Conservation (phyloP, 306 rosid genomes). For the Lathyrus oleraceus region DNA sequence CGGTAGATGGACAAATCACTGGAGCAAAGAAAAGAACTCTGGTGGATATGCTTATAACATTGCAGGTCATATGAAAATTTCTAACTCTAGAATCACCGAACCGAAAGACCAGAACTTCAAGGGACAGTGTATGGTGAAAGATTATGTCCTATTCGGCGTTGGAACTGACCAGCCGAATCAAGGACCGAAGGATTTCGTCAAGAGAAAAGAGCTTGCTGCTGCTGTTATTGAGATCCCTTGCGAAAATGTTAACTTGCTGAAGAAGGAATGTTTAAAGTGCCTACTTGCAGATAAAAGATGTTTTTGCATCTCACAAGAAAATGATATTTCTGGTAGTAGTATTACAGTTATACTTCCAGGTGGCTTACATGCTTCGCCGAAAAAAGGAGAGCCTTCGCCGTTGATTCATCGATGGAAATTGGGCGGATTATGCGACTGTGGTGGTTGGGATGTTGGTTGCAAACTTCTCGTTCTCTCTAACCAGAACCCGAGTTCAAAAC, state of each 20-base stretch:
- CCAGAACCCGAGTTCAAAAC: slow-evolving; percentile 39
- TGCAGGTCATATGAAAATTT: slow-evolving; percentile 77
- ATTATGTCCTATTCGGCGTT: slow-evolving; percentile 60
- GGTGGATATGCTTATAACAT: slow-evolving; percentile 67
- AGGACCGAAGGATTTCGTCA: slow-evolving; percentile 45
- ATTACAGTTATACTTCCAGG: slow-evolving; percentile 73
- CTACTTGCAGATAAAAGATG: slow-evolving; percentile 45
- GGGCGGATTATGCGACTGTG: slow-evolving; percentile 88
- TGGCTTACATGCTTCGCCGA: slow-evolving; percentile 73
- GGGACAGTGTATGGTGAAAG: slow-evolving; percentile 46
- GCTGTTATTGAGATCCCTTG: slow-evolving; percentile 58
- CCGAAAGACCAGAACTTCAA: slow-evolving; percentile 33
- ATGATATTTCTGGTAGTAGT: slow-evolving; percentile 33
- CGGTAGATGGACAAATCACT: slow-evolving; percentile 73
- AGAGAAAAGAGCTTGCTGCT: slow-evolving; percentile 75
- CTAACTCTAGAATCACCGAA: slow-evolving; percentile 48
- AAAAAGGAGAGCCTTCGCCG: slow-evolving; percentile 73
- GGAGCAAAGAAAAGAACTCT: slow-evolving; percentile 58
- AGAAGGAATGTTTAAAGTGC: slow-evolving; percentile 45
- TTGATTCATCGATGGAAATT: slow-evolving; percentile 77
- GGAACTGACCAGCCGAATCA: slow-evolving; percentile 53
- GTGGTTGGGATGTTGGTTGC: slow-evolving; percentile 98
- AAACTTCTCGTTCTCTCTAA: slow-evolving; percentile 74
- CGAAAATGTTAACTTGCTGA: slow-evolving; percentile 39
- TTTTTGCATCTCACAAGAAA: slow-evolving; percentile 48